Conservation (phyloP, 805 yeast genomes). For the Saturnispora bothae region DNA sequence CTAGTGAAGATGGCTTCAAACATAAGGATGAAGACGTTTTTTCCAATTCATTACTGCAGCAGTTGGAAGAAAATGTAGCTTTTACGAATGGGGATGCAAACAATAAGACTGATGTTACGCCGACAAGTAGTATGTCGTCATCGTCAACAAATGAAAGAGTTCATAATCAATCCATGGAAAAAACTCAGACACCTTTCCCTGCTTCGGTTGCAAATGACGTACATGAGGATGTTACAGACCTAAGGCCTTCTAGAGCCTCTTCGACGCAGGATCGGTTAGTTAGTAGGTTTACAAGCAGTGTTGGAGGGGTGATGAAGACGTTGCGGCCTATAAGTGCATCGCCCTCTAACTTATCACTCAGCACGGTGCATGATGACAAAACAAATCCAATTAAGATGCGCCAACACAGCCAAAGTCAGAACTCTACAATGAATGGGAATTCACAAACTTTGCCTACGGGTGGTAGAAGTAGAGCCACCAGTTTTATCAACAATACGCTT, state of each 20-base stretch:
- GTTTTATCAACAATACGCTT: conserved; percentile 20
- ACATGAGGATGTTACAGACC: conserved; percentile 4
- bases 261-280: conserved; percentile 21
- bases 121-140: conserved; percentile 24
- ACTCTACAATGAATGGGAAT: too few species aligned
- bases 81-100: conserved; percentile 9
- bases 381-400: conserved; percentile 5
- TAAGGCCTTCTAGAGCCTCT: conserved; percentile 6
- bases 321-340: conserved; percentile 26
- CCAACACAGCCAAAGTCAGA: too few species aligned
- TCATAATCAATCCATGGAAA: conserved; percentile 9
- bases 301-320: conserved; percentile 28
- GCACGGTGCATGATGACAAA: conserved; percentile 11
- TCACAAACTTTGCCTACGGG: background rate
- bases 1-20: conserved; percentile 9
- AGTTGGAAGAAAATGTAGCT: conserved; percentile 24
- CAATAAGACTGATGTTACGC: conserved; percentile 17
- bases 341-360: conserved; percentile 25
- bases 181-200: conserved; percentile 5
- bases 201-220: conserved; percentile 7
- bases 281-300: conserved; percentile 22
- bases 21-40: conserved; percentile 9
- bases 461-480: conserved; percentile 25
- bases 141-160: background rate
- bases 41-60: conserved; percentile 20